Percentiles rank a stretch among this genome's conserved stretches.
Conservation (phyloP, 352 stramenopile species). For the Pelagophyceae sp. region DNA sequence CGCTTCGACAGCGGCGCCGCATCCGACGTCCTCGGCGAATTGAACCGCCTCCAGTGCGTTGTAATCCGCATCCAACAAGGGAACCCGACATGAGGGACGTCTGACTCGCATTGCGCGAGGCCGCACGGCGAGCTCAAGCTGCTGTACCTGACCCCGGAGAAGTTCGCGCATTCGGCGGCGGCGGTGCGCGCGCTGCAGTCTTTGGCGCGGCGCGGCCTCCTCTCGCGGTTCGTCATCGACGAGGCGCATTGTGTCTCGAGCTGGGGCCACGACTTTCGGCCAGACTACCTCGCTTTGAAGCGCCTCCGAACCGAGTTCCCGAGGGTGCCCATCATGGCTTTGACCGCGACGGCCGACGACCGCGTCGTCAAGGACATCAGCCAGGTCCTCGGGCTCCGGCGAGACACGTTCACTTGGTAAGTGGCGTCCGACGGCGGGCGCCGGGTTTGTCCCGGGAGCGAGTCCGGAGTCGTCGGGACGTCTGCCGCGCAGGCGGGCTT, state of each 20-base stretch:
- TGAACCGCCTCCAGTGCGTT: no score
- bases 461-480: no score
- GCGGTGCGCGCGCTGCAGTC: slow-evolving; percentile 62
- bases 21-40: neutral
- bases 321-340: slow-evolving; percentile 70
- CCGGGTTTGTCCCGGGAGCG: no score
- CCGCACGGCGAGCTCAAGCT: slow-evolving; percentile 79
- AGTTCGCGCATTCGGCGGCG: slow-evolving; percentile 66
- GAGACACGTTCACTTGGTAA: slow-evolving; percentile 42
- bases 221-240: slow-evolving; percentile 95
- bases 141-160: slow-evolving; percentile 96
- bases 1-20: slow-evolving; percentile 36
- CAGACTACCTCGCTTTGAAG: slow-evolving; percentile 89
- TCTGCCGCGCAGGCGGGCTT: no score
- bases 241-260: slow-evolving; percentile 91
- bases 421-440: no score
- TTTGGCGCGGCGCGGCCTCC: slow-evolving; percentile 50
- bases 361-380: slow-evolving; percentile 71
- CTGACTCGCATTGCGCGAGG: no score
- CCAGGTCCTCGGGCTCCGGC: slow-evolving; percentile 53
- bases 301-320: slow-evolving; percentile 80
- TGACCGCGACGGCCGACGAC: slow-evolving; percentile 76
- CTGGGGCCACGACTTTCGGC: slow-evolving; percentile 61
- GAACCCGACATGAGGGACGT: no score
- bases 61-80: no score